phyloP scores from a whole-genome alignment of 371 early-diverging fungal genomes.

The Mucor ambiguus region DNA sequence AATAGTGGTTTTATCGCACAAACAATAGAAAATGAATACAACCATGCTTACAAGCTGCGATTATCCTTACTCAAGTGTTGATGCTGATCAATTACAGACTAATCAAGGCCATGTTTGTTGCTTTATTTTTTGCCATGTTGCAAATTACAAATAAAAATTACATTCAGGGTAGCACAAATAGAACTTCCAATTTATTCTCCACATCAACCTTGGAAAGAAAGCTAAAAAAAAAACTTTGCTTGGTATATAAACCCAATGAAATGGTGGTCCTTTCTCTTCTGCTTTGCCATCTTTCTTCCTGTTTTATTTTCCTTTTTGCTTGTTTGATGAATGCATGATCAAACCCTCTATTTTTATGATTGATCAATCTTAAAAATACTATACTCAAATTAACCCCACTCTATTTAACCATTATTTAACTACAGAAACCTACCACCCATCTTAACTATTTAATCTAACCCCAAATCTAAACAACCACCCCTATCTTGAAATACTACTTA shows the following conservation, averaged over 20 bases:
- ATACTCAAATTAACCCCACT: conserved; percentile 8
- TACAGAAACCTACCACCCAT: not conserved
- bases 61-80: not conserved
- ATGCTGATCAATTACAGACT: conserved; percentile 1
- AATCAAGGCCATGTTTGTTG: conserved; percentile 3
- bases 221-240: not conserved
- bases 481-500: conserved; percentile 19
- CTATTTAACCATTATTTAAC: not conserved
- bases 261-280: not conserved
- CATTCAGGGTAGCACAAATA: not conserved
- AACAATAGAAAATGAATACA: not conserved
- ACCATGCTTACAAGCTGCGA: not conserved
- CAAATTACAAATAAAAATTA: not conserved
- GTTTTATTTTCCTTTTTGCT: not conserved
- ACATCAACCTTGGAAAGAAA: not conserved
- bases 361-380: conserved; percentile 3
- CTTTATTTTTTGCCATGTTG: not conserved
- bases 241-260: conserved; percentile 1
- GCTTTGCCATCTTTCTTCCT: not conserved
- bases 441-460: conserved; percentile 12
- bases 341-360: not conserved
- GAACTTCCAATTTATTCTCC: not conserved
- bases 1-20: not conserved
- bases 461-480: conserved; percentile 15
- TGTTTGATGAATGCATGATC: not conserved